These are phyloP conservation scores for Paraglomus occultum DNA, from an alignment of 192 early-diverging fungal species.

Conservation along the genomic window DNA sequence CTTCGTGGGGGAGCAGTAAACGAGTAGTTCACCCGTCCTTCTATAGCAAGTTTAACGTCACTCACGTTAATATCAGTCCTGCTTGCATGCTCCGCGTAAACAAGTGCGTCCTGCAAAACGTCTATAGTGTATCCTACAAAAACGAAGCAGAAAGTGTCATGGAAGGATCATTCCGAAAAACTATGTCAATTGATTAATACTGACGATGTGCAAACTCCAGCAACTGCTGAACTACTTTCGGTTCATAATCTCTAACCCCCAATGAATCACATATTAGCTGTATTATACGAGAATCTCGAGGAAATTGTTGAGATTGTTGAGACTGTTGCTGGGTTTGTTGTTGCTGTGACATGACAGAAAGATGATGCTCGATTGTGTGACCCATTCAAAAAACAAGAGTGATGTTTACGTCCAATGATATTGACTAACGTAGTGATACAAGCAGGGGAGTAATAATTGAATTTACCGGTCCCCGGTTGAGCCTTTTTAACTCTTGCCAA, in stretches of 20 bases:
- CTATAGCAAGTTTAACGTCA: conserved; percentile 90
- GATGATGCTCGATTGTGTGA: too few species aligned
- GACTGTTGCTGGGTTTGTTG: too few species aligned
- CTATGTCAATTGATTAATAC: conserved; percentile 12
- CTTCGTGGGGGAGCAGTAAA: conserved; percentile 88
- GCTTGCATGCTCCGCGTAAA: conserved; percentile 90
- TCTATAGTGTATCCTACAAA: conserved; percentile 80
- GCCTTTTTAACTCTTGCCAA: too few species aligned
- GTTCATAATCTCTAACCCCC: conserved; percentile 86
- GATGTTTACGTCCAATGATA: too few species aligned
- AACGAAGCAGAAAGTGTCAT: conserved; percentile 9
- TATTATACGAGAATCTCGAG: conserved; percentile 64
- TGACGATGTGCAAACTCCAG: conserved; percentile 91
- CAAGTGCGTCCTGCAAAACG: conserved; percentile 86
- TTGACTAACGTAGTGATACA: too few species aligned
- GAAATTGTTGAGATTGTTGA: background rate
- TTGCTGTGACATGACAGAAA: too few species aligned
- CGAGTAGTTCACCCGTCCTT: conserved; percentile 85
- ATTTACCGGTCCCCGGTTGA: too few species aligned
- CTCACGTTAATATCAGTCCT: conserved; percentile 75
- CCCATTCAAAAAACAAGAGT: too few species aligned
- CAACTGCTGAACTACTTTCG: conserved; percentile 85
- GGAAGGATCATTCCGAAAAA: background rate
- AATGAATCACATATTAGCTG: conserved; percentile 81
- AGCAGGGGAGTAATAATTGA: too few species aligned